These are phyloP conservation scores for Cercophora samala DNA, from an alignment of 495 filamentous ascomycete genomes.

Conservation along the genomic window DNA sequence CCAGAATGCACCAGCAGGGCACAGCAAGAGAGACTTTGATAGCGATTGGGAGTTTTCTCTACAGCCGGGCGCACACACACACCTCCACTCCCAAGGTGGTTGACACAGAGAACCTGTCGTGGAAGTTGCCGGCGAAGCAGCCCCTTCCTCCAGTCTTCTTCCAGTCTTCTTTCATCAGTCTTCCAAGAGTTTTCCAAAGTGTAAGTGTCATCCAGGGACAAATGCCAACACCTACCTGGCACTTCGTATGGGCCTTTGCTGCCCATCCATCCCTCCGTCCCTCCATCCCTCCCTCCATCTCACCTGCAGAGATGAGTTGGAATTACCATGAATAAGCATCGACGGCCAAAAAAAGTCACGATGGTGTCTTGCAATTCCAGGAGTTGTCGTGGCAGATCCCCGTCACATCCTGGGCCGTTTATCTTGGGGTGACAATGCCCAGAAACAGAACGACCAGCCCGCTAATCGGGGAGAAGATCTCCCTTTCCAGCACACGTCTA, in stretches of 20 bases:
- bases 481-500: slow-evolving; percentile 18
- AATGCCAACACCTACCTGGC: too few relatives aligned
- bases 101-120: neutral
- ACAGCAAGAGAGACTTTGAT: neutral
- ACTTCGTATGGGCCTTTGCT: too few relatives aligned
- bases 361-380: slow-evolving; percentile 1
- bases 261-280: too few relatives aligned
- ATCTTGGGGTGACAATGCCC: neutral
- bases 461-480: slow-evolving; percentile 21
- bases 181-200: too few relatives aligned
- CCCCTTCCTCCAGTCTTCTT: neutral
- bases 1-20: slow-evolving; percentile 2
- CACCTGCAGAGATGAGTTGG: neutral
- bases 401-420: neutral
- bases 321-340: neutral
- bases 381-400: slow-evolving; percentile 6
- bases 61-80: slow-evolving; percentile 9
- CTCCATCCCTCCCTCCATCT: neutral
- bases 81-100: too few relatives aligned
- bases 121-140: neutral
- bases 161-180: neutral
- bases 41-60: slow-evolving; percentile 3
- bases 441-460: slow-evolving; percentile 6
- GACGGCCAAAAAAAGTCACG: neutral
- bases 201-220: too few relatives aligned